These are phyloP conservation scores for Neurospora tetrasperma DNA, from an alignment of 495 filamentous ascomycete genomes.

Conservation along the genomic window DNA sequence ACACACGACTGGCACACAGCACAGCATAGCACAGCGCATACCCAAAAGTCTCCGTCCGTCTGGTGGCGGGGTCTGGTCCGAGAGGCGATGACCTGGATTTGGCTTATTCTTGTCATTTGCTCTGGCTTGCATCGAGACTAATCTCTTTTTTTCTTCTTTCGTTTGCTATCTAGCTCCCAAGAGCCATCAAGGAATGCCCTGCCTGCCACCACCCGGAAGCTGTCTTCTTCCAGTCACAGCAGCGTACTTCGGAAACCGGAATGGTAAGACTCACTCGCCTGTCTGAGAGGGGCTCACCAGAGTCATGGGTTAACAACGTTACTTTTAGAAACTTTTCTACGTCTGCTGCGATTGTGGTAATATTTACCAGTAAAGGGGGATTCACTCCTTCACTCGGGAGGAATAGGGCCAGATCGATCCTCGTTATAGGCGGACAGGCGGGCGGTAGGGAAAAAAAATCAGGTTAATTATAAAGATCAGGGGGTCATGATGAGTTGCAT, in stretches of 20 bases:
- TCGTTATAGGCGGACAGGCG: not conserved
- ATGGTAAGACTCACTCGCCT: conserved; percentile 57
- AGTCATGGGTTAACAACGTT: conserved; percentile 15
- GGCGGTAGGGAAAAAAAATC: not conserved
- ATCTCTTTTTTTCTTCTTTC: conserved; percentile 10
- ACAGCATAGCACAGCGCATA: not conserved
- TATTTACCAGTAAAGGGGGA: conserved; percentile 51
- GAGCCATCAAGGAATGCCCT: conserved; percentile 72
- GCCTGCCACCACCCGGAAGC: conserved; percentile 75
- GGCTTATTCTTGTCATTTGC: conserved; percentile 3
- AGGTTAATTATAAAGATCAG: not conserved
- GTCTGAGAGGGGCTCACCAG: not conserved
- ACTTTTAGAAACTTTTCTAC: conserved; percentile 85
- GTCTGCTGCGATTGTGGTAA: conserved; percentile 89
- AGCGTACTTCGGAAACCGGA: conserved; percentile 90
- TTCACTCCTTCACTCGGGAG: not conserved
- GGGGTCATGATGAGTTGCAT: not conserved
- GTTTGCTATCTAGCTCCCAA: conserved; percentile 58
- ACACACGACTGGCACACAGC: not conserved
- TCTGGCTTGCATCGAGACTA: not conserved
- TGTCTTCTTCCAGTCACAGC: conserved; percentile 97
- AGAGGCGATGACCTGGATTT: not conserved
- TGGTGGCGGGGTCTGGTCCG: not conserved
- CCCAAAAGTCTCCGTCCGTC: not conserved
- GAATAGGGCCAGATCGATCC: not conserved